Conservation (phyloP, 192 early-diverging fungal species). For the Podila clonocystis region DNA sequence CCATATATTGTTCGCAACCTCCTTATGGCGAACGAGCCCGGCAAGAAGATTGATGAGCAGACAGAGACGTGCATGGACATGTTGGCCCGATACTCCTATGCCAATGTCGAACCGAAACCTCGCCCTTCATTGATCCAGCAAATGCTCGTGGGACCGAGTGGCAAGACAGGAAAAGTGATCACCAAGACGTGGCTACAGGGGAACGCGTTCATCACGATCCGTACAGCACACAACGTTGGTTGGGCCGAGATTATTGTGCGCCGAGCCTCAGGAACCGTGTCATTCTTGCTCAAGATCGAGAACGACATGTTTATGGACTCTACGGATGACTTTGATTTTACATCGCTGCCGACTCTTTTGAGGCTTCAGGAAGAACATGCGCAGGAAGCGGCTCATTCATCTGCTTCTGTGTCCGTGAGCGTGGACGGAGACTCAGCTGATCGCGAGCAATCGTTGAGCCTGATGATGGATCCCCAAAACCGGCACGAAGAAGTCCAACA, state of each 20-base stretch:
- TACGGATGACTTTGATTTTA: conserved; percentile 56
- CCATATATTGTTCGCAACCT: conserved; percentile 83
- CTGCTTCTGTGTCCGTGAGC: neutral
- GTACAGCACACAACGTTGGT: conserved; percentile 67
- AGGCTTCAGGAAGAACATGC: conserved; percentile 53
- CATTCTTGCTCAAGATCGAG: conserved; percentile 75
- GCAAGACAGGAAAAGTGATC: conserved; percentile 57
- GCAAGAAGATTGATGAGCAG: conserved; percentile 79
- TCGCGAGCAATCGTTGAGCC: conserved; percentile 8
- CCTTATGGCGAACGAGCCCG: conserved; percentile 66
- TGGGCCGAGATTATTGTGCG: conserved; percentile 89
- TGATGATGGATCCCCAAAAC: conserved; percentile 1
- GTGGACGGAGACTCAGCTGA: conserved; percentile 13
- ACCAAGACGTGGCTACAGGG: conserved; percentile 87
- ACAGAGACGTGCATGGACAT: conserved; percentile 95
- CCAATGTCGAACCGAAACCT: conserved; percentile 74
- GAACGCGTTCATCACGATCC: conserved; percentile 84
- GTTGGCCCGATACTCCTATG: conserved; percentile 86
- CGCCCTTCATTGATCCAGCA: conserved; percentile 60
- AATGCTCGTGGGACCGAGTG: conserved; percentile 57
- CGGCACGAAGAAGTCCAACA: conserved; percentile 16
- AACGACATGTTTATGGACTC: conserved; percentile 64
- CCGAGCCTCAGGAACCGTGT: conserved; percentile 80
- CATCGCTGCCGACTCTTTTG: conserved; percentile 61
- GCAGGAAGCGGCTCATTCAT: conserved; percentile 5